Evolutionary conservation across 2,329 filamentous ascomycete species (phyloP).

Genomic region (Taxawa tesnikishii): DNA sequence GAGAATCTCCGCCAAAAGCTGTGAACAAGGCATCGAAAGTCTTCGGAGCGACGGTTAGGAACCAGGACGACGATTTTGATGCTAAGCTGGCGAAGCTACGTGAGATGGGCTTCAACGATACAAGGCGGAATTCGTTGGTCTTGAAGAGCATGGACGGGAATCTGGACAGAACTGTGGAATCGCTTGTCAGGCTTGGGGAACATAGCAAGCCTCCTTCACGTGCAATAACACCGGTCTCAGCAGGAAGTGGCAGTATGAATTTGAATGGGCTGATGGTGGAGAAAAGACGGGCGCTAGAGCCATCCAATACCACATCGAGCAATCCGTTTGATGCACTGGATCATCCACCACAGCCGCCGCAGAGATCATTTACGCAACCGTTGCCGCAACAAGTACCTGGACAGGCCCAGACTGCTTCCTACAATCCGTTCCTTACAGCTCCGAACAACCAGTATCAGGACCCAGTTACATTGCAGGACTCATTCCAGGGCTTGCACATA

Average conservation of each 20-base stretch:
- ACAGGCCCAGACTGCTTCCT: constrained; percentile 27
- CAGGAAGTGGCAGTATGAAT: constrained; percentile 28
- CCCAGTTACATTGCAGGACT: constrained; percentile 16
- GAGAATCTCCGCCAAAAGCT: constrained; percentile 16
- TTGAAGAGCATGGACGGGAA: constrained; percentile 76
- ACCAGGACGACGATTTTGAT: constrained; percentile 47
- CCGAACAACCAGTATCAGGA: constrained; percentile 20
- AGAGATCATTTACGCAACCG: constrained; percentile 15
- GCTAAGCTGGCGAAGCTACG: constrained; percentile 64
- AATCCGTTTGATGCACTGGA: constrained; percentile 35
- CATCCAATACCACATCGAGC: constrained; percentile 12
- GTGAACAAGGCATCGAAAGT: constrained; percentile 52
- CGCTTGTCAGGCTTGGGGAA: constrained; percentile 72
- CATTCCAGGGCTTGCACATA: constrained; percentile 63
- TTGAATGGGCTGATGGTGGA: constrained; percentile 32
- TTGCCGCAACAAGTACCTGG: constrained; percentile 13
- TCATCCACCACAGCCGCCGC: constrained; percentile 16
- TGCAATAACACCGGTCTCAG: constrained; percentile 24
- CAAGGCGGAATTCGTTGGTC: constrained; percentile 67
- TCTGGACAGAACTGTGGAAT: constrained; percentile 74
- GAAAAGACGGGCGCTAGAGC: constrained; percentile 17
- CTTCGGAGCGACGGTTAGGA: constrained; percentile 56
- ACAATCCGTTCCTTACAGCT: constrained; percentile 56
- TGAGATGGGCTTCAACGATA: constrained; percentile 87
- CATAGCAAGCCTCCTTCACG: constrained; percentile 33